Evolutionary conservation across 2,329 filamentous ascomycete species (phyloP), one percentile per base, ranked within the genome.

Genomic region (Cladosporium colombiae): DNA sequence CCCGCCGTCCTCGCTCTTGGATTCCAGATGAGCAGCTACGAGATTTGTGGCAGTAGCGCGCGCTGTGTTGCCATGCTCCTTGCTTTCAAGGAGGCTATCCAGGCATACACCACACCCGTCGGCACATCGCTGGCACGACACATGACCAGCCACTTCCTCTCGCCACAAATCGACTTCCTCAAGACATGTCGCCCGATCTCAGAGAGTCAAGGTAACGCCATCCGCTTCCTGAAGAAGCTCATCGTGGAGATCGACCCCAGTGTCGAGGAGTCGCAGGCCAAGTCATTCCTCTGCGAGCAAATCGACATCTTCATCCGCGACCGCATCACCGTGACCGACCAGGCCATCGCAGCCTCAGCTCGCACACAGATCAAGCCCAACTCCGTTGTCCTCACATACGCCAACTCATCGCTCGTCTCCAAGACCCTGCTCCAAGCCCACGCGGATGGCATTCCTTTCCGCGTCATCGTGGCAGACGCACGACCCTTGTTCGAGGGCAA

Each of bases 171-270:
- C 74, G 93, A 96, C 70, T 97, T 96, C 75, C 86, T 99, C 67
- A 91, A 92, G 67, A 92, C 92, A 71, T 97, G 93, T 75, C 89
- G 95, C n/a, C 93, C 95, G 37, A 91, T 99, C 80, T 96, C 92
- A 70, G 95, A 97, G 79, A 92, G 92, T 68, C 97, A 98, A 89
- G 95, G 95, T 67, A 99, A 98, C 77, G 93, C 93, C 40, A 96
- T 99, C 75, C 88, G 95, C 64, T 94, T 93, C 84, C 85, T 99
- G 59, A 99, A 99, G 82, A 87, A 97, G 57, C 88, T 92, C 74
- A 94, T 99, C 75, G 91, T 92, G 73, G 92, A 92, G 72, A 89
- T 97, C 66, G 93, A 97, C 73, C 92, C 94, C 49, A 91, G 93
- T 71, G 86, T 90, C 1, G 88, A 91, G 33, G 94, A 99, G 76